A percentile compares a stretch with the other conserved stretches of the same genome.
Evolutionary conservation across 805 yeast species (phyloP).

Genomic region (Zygosaccharomyces rouxii): DNA sequence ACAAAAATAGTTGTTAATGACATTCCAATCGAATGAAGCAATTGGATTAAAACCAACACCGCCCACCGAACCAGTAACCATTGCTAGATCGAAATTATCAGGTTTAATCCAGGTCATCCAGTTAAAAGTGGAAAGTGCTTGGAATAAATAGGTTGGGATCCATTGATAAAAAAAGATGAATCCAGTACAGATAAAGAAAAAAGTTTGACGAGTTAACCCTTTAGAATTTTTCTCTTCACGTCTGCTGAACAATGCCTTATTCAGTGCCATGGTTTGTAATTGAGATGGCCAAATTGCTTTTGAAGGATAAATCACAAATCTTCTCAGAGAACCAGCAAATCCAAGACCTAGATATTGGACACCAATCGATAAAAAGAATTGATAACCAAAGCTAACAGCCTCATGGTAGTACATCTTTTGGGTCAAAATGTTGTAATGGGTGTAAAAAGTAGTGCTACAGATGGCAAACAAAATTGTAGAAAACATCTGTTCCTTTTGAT

Average conservation of each 20-base stretch:
- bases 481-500: conserved; percentile 61
- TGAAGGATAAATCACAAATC: conserved; percentile 50
- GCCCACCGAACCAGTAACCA: conserved; percentile 43
- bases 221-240: conserved; percentile 34
- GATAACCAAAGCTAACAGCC: conserved; percentile 44
- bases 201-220: conserved; percentile 37
- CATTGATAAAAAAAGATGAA: conserved; percentile 42
- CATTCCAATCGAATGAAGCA: conserved; percentile 52
- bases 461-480: conserved; percentile 45
- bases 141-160: conserved; percentile 43
- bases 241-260: conserved; percentile 41
- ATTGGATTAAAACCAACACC: conserved; percentile 55
- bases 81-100: conserved; percentile 44
- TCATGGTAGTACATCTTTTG: conserved; percentile 34
- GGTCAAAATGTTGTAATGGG: conserved; percentile 37
- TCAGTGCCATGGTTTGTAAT: conserved; percentile 46
- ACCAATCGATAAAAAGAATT: conserved; percentile 47
- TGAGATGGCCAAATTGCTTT: conserved; percentile 52
- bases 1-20: conserved; percentile 33
- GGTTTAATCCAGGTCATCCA: conserved; percentile 62
- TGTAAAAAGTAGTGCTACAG: conserved; percentile 35
- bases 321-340: conserved; percentile 60
- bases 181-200: conserved; percentile 31
- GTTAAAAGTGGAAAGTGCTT: conserved; percentile 36
- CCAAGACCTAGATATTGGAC: conserved; percentile 65